Percentiles rank a stretch among this genome's conserved stretches.
Evolutionary conservation across 2,329 filamentous ascomycete genomes (phyloP).

Genomic region (Diaporthe eres): DNA sequence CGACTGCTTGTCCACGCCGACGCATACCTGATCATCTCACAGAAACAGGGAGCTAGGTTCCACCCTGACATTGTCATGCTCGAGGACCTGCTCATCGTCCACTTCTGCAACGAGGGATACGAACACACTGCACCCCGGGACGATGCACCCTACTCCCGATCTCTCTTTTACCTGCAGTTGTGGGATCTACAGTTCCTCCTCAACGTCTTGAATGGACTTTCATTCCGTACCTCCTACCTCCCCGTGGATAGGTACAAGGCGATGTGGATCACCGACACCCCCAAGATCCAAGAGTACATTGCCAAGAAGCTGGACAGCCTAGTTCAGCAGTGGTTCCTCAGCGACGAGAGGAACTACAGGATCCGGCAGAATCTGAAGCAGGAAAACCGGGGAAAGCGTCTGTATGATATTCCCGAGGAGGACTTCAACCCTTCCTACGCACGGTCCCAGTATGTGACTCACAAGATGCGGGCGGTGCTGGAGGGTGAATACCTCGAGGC

Average conservation of each 20-base stretch:
- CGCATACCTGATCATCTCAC: conserved; percentile 1
- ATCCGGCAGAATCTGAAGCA: conserved; percentile 7
- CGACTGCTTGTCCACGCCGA: not conserved
- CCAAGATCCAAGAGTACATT: not conserved
- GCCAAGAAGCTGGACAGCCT: not conserved
- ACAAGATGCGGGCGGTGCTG: not conserved
- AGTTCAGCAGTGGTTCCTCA: conserved; percentile 22
- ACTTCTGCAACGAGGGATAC: not conserved
- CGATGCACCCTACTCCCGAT: not conserved
- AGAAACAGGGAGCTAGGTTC: not conserved
- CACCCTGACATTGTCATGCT: conserved; percentile 12
- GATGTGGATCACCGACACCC: not conserved
- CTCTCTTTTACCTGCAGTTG: conserved; percentile 17
- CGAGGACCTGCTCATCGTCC: not conserved
- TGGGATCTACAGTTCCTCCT: conserved; percentile 20
- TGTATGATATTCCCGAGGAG: conserved; percentile 32
- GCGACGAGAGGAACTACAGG: conserved; percentile 25
- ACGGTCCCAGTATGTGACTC: not conserved
- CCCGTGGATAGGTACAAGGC: conserved; percentile 1
- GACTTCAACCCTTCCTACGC: conserved; percentile 16
- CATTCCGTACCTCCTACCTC: not conserved
- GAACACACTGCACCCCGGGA: not conserved
- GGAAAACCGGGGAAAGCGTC: not conserved
- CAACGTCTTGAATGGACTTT: not conserved
- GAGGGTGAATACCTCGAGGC: conserved; percentile 21